Base-by-base conservation (phyloP, 164 flowering plant species). In the Protea cynaroides region DNA sequence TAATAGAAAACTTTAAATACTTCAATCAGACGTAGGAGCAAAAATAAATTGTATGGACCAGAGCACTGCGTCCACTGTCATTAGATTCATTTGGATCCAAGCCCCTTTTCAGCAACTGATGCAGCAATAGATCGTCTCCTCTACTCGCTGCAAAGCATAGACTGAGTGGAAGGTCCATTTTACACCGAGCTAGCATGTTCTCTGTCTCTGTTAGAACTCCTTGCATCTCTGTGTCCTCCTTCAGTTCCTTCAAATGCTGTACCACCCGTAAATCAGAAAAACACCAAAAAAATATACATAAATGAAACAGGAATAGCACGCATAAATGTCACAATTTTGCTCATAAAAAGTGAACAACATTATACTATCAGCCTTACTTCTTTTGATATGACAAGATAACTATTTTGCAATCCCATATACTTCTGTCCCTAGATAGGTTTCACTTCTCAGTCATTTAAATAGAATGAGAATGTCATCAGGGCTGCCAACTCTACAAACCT, bases 11-110 rank as follows among this genome's bases (percentile, higher is more conserved):
- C 25, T 1, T 36, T 8, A 54, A 53, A 36, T 54, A 50, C 6
- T 13, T 29, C 29, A 8, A 25, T 2, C 50, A 49, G 49, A 25
- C 3, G 0, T 13, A 43, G 57, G 51, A 46, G 10, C 25, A 25
- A n/a, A 7, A 47, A 8, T 19, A 43, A 21, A 56, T 25, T 50
- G 14, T 10, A 69, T 84, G 14, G 44, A 94, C 99, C 82, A 91
- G 72, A 63, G 97, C 79, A 34, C 93, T 84, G 66, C 89, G 84
- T 40, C 90, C 96, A 76, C 58, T 82, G 73, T 77, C 81, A 75
- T 91, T 97, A 0, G 88, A 76, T 75, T 94, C 97, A 72, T 91
- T 94, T 54, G 96, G 86, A 75, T 94, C 96, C 22, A 86, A 75
- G 18, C 92, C 95, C 7, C 85, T 78, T 68, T 78, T 85, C 72